Evolutionary conservation across 192 early-diverging fungal species (phyloP).

Genomic region (Coemansia guatemalensis): DNA sequence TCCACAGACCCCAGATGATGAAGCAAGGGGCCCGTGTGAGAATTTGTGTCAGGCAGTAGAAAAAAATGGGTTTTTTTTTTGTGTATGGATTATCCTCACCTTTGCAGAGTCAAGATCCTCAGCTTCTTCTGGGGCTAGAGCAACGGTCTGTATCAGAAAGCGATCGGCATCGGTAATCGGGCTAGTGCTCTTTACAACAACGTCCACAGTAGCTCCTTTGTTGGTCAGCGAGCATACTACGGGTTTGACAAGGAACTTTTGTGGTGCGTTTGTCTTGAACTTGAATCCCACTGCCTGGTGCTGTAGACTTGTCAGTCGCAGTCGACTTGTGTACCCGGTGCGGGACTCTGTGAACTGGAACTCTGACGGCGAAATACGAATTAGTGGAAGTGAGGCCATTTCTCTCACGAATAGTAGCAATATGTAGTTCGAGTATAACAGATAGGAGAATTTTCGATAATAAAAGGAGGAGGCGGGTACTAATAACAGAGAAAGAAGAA

Average conservation of each 20-base stretch:
- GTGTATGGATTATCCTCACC: conserved; percentile 37
- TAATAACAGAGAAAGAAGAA: neutral
- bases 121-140: conserved; percentile 49
- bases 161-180: conserved; percentile 52
- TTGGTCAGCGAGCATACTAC: conserved; percentile 53
- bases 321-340: conserved; percentile 49
- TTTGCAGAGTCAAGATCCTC: conserved; percentile 50
- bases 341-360: conserved; percentile 51
- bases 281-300: conserved; percentile 56
- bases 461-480: neutral
- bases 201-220: conserved; percentile 48
- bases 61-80: neutral
- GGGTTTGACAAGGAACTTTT: conserved; percentile 59
- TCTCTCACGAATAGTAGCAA: neutral
- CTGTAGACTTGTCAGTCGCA: conserved; percentile 52
- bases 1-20: neutral
- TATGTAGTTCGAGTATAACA: neutral
- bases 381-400: conserved; percentile 39
- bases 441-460: neutral
- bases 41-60: neutral
- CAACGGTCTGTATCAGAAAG: conserved; percentile 61
- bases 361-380: conserved; percentile 56
- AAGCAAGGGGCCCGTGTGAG: neutral
- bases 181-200: conserved; percentile 53
- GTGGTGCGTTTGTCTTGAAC: conserved; percentile 62